Percentiles rank a stretch among this genome's conserved stretches.
Evolutionary conservation across 2,329 filamentous ascomycete species (phyloP).

Genomic region (Calonectria multiphialidica): DNA sequence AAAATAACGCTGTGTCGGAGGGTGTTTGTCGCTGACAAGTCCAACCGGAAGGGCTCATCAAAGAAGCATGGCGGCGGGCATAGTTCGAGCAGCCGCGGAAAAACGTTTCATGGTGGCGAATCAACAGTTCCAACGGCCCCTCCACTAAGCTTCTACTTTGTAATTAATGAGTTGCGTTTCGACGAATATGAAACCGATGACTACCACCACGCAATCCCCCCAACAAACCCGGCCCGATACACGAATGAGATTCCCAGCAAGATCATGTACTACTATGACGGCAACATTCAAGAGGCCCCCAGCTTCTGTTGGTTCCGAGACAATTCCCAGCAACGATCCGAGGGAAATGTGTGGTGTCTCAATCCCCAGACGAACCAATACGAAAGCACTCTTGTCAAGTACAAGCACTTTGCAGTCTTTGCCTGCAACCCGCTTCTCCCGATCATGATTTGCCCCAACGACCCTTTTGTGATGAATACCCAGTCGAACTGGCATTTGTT

Average conservation of each 20-base stretch:
- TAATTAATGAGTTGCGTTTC: constrained; percentile 51
- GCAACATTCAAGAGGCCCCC: constrained; percentile 40
- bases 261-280: constrained; percentile 53
- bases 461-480: constrained; percentile 24
- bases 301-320: constrained; percentile 39
- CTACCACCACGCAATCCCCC: constrained; percentile 48
- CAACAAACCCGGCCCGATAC: constrained; percentile 38
- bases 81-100: constrained; percentile 17
- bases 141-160: constrained; percentile 52
- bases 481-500: constrained; percentile 44
- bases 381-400: constrained; percentile 3
- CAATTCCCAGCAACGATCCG: background rate
- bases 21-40: constrained; percentile 10
- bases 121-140: background rate
- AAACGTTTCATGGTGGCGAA: background rate
- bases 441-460: constrained; percentile 45
- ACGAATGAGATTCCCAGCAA: constrained; percentile 41
- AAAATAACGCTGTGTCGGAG: background rate
- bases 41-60: constrained; percentile 20
- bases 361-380: constrained; percentile 14
- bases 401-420: constrained; percentile 48
- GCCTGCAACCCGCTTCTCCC: constrained; percentile 53
- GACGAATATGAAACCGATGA: constrained; percentile 16
- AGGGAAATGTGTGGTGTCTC: constrained; percentile 8
- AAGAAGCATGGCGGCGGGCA: background rate